Evolutionary conservation across 1,284 basidiomycete species (phyloP).

Genomic region (Porodaedalea pini): DNA sequence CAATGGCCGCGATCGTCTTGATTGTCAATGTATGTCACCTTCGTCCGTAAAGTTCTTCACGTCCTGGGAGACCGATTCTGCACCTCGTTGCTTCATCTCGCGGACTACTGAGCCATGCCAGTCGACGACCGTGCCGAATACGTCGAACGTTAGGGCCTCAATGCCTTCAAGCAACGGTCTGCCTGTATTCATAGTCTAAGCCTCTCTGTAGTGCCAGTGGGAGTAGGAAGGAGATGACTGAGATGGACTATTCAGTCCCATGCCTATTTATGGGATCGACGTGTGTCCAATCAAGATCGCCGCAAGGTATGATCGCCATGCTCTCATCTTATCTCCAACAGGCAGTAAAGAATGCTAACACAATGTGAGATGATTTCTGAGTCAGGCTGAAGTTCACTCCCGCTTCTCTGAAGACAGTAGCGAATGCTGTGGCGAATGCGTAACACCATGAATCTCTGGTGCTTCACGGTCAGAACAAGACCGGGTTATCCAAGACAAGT

Average conservation of each 20-base stretch:
- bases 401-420: not conserved
- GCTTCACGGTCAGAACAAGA: conserved; percentile 44
- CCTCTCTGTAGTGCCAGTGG: not conserved
- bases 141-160: conserved; percentile 58
- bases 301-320: no score
- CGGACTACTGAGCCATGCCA: conserved; percentile 50
- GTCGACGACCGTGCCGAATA: conserved; percentile 62
- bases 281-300: not conserved
- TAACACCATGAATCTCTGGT: not conserved
- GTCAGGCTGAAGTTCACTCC: not conserved
- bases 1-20: not conserved
- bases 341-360: not conserved
- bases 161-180: conserved; percentile 30
- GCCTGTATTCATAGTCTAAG: not conserved
- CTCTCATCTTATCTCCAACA: no score
- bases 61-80: conserved; percentile 1
- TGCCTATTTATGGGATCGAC: not conserved
- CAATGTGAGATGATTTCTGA: not conserved
- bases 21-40: not conserved
- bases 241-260: not conserved
- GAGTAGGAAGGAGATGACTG: not conserved
- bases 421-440: not conserved
- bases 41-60: conserved; percentile 13
- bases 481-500: conserved; percentile 65
- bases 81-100: conserved; percentile 32